Percentiles rank a stretch among this genome's conserved stretches.
phyloP scores from a whole-genome alignment of 345 rosid species.

The Eucalyptus cloeziana region DNA sequence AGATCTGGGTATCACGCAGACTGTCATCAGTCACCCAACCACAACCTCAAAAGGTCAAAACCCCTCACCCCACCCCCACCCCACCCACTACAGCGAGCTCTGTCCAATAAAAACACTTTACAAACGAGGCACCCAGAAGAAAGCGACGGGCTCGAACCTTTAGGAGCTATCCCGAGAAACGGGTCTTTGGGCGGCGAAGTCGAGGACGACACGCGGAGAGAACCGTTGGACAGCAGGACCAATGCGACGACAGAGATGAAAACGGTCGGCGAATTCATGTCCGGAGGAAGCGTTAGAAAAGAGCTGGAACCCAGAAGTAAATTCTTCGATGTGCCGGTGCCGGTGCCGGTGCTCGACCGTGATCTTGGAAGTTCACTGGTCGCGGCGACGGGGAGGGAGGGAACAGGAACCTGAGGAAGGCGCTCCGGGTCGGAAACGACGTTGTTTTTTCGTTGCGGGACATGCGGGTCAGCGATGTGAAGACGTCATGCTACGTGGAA shows the following conservation, averaged over 20 bases:
- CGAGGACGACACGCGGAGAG: slow-evolving; percentile 23
- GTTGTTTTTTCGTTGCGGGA: not conserved
- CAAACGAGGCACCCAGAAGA: not conserved
- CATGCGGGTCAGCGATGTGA: not conserved
- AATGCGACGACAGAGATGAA: slow-evolving; percentile 5
- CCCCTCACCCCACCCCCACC: not conserved
- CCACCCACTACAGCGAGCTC: not conserved
- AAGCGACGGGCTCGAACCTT: slow-evolving; percentile 29
- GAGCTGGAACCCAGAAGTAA: not conserved
- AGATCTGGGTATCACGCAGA: slow-evolving; percentile 37
- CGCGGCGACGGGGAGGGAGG: not conserved
- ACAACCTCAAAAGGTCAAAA: not conserved
- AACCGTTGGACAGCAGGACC: not conserved
- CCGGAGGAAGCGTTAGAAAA: not conserved
- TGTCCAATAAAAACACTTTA: not conserved
- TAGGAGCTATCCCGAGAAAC: slow-evolving; percentile 75
- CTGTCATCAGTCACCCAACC: not conserved
- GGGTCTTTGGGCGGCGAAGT: slow-evolving; percentile 32
- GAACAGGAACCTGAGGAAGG: not conserved
- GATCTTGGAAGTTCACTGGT: not conserved
- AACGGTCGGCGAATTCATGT: slow-evolving; percentile 20
- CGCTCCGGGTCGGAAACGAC: not conserved
- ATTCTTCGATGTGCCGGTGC: not conserved
- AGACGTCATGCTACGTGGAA: not conserved
- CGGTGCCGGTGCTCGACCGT: not conserved